Evolutionary conservation across 2,329 filamentous ascomycete genomes (phyloP).

Genomic region (Hypomyces perniciosus): DNA sequence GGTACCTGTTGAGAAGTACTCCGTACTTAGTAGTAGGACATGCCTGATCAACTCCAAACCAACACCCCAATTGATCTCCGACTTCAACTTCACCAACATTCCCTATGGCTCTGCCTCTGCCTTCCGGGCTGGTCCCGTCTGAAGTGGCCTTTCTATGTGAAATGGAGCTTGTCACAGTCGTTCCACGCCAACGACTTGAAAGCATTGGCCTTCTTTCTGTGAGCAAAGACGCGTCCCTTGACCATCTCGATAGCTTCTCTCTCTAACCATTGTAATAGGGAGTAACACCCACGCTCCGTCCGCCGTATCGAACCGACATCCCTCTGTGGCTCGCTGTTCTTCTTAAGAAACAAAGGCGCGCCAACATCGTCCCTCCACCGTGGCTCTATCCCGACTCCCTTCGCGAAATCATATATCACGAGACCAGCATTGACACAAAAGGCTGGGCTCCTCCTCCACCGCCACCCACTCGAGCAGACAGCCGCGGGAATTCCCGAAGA

Average conservation of each 20-base stretch:
- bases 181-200: slow-evolving; percentile 86
- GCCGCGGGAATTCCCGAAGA: slow-evolving; percentile 37
- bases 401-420: slow-evolving; percentile 69
- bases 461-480: slow-evolving; percentile 49
- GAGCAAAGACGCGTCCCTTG: slow-evolving; percentile 22
- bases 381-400: slow-evolving; percentile 81
- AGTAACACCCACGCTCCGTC: slow-evolving; percentile 66
- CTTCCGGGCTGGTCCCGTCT: slow-evolving; percentile 62
- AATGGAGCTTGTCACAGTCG: slow-evolving; percentile 91
- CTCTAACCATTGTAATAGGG: slow-evolving; percentile 52
- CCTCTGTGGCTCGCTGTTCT: slow-evolving; percentile 94
- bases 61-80: not conserved
- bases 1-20: not conserved
- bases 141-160: slow-evolving; percentile 95
- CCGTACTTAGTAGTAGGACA: too few species aligned
- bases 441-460: slow-evolving; percentile 74
- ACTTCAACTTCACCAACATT: not conserved
- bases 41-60: not conserved
- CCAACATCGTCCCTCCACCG: slow-evolving; percentile 84
- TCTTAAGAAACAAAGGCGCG: slow-evolving; percentile 87
- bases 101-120: slow-evolving; percentile 45
- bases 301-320: slow-evolving; percentile 71
- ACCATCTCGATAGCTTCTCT: not conserved
- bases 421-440: slow-evolving; percentile 64
- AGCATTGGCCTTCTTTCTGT: slow-evolving; percentile 80